A percentile compares a stretch with the other conserved stretches of the same genome.
Conservation (phyloP, 805 yeast species). For the Candida sakaeoensis region DNA sequence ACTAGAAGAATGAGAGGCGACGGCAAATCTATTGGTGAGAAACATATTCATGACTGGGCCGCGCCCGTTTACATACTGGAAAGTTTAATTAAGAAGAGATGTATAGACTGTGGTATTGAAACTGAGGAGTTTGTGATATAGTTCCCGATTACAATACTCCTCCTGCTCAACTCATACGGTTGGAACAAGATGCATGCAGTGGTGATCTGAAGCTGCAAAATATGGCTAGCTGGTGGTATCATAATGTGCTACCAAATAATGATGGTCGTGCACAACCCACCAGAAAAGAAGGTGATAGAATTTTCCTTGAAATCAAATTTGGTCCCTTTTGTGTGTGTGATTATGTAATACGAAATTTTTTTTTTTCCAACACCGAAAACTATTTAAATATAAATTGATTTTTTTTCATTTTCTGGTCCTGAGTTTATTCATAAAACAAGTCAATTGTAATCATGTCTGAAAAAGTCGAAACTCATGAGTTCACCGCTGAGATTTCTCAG, state of each 20-base stretch:
- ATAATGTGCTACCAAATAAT: background rate
- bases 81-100: slow-evolving; percentile 50
- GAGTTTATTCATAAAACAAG: background rate
- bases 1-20: slow-evolving; percentile 62
- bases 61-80: slow-evolving; percentile 44
- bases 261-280: background rate
- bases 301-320: slow-evolving; percentile 2
- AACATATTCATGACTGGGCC: slow-evolving; percentile 76
- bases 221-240: too few relatives aligned
- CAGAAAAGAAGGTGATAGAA: slow-evolving; percentile 7
- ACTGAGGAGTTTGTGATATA: slow-evolving; percentile 64
- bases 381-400: background rate
- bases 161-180: background rate
- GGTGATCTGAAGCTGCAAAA: background rate
- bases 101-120: slow-evolving; percentile 80
- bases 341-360: too few relatives aligned
- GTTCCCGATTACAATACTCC: background rate
- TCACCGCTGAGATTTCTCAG: slow-evolving; percentile 99
- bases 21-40: slow-evolving; percentile 48
- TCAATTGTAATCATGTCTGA: slow-evolving; percentile 31
- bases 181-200: too few relatives aligned
- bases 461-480: slow-evolving; percentile 81
- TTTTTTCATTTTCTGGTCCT: background rate
- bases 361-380: slow-evolving; percentile 1
- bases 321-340: slow-evolving; percentile 3